Evolutionary conservation across 441 rosid genomes (phyloP).

Genomic region (Capsella rubella): DNA sequence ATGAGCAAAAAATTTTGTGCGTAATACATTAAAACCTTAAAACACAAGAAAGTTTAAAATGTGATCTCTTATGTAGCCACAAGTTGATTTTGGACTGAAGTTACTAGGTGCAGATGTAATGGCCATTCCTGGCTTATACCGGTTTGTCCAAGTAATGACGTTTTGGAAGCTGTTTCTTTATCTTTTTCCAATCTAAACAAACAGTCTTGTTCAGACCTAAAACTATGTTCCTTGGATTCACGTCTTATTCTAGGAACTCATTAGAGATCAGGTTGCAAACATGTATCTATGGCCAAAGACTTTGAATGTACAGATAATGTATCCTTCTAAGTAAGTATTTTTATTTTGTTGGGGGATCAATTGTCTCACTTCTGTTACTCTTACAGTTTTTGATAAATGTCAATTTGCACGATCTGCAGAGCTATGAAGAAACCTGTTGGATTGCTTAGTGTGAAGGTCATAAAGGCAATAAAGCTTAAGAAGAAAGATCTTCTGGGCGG

Average conservation of each 20-base stretch:
- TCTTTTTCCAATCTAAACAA: background rate
- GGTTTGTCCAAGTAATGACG: slow-evolving; percentile 75
- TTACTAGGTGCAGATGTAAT: slow-evolving; percentile 90
- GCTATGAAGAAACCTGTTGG: slow-evolving; percentile 90
- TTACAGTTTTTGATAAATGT: slow-evolving; percentile 21
- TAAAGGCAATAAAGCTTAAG: slow-evolving; percentile 78
- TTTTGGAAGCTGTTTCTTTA: slow-evolving; percentile 9
- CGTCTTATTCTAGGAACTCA: slow-evolving; percentile 66
- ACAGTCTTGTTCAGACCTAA: background rate
- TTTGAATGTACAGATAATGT: slow-evolving; percentile 74
- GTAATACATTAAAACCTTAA: background rate
- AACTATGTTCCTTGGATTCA: slow-evolving; percentile 3
- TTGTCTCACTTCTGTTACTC: background rate
- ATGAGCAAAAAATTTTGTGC: background rate
- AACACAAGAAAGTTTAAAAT: slow-evolving; percentile 13
- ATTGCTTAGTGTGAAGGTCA: slow-evolving; percentile 74
- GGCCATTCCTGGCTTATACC: slow-evolving; percentile 94
- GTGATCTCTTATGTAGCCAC: slow-evolving; percentile 64
- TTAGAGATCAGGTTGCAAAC: slow-evolving; percentile 89
- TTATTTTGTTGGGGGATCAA: background rate
- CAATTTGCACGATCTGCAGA: slow-evolving; percentile 47
- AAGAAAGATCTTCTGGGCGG: slow-evolving; percentile 91
- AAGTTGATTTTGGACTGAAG: slow-evolving; percentile 96
- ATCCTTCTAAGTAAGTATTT: slow-evolving; percentile 68
- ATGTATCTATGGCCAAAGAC: slow-evolving; percentile 98